Conservation (phyloP, 352 stramenopile genomes). For the Thraustochytrium sp. region DNA sequence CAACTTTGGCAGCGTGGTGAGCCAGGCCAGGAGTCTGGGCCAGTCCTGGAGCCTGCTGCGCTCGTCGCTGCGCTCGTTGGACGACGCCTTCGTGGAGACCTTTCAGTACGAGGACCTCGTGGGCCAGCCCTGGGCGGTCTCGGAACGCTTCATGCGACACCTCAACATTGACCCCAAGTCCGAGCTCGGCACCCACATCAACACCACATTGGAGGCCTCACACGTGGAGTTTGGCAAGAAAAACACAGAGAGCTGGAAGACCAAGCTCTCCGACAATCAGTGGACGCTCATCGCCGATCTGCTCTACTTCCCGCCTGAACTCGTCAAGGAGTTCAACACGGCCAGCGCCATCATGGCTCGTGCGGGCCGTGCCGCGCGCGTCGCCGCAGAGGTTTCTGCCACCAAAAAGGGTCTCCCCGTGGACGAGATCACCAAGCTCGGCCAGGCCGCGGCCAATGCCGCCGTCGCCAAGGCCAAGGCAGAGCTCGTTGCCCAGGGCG, state of each 20-base stretch:
- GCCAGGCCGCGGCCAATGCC: neutral
- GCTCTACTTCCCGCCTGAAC: constrained; percentile 1
- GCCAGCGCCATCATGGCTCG: neutral
- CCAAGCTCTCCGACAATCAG: neutral
- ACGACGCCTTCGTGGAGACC: neutral
- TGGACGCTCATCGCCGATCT: neutral
- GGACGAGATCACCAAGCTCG: neutral
- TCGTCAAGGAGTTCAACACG: constrained; percentile 1
- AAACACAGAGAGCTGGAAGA: constrained; percentile 2
- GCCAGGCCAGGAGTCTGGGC: neutral
- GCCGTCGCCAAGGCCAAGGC: neutral
- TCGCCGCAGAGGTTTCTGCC: neutral
- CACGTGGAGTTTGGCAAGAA: neutral
- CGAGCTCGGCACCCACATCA: neutral
- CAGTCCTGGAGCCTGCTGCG: constrained; percentile 33
- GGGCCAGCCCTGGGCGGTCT: neutral
- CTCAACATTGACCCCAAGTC: neutral
- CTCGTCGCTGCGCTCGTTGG: neutral
- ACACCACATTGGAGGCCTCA: neutral
- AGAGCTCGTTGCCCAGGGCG: neutral
- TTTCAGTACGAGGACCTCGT: constrained; percentile 31
- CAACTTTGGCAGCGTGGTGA: constrained; percentile 43
- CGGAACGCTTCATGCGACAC: neutral
- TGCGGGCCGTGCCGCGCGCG: neutral
- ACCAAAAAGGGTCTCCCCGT: neutral